A percentile compares a stretch with the other conserved stretches of the same genome.
Evolutionary conservation across 2,329 filamentous ascomycete species (phyloP).

Genomic region (Fusarium transvaalense): DNA sequence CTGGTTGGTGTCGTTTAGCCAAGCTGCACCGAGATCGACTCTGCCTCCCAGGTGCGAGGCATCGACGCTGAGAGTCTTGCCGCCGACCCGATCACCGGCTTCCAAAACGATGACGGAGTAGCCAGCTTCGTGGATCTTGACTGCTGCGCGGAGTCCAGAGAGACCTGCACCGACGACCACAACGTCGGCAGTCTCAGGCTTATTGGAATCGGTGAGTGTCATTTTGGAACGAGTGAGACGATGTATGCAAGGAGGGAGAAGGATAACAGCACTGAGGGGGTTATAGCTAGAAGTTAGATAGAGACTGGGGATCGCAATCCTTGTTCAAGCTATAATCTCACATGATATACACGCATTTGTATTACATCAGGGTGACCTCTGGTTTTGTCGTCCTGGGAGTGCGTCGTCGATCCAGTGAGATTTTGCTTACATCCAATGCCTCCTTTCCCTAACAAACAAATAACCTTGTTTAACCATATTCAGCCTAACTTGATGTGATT

Average conservation of each 20-base stretch:
- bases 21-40: conserved; percentile 45
- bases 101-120: conserved; percentile 60
- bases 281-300: background rate
- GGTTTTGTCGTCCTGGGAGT: background rate
- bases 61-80: conserved; percentile 53
- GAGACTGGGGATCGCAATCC: background rate
- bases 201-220: conserved; percentile 4
- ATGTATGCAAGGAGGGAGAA: background rate
- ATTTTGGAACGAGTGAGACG: conserved; percentile 6
- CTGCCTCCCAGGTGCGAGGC: conserved; percentile 12
- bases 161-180: conserved; percentile 49
- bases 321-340: conserved; percentile 25
- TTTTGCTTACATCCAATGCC: background rate
- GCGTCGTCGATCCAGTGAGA: conserved; percentile 4
- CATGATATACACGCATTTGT: background rate
- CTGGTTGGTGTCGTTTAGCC: conserved; percentile 45
- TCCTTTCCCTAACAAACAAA: background rate
- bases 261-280: background rate
- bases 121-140: conserved; percentile 51
- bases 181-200: conserved; percentile 25
- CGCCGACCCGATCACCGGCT: conserved; percentile 61
- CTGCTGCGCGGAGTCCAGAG: conserved; percentile 53
- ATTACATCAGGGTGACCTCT: background rate
- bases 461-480: background rate
- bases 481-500: background rate